These are phyloP conservation scores for Chalara sp. DNA, from an alignment of 2,329 filamentous ascomycete species.

Conservation along the genomic window DNA sequence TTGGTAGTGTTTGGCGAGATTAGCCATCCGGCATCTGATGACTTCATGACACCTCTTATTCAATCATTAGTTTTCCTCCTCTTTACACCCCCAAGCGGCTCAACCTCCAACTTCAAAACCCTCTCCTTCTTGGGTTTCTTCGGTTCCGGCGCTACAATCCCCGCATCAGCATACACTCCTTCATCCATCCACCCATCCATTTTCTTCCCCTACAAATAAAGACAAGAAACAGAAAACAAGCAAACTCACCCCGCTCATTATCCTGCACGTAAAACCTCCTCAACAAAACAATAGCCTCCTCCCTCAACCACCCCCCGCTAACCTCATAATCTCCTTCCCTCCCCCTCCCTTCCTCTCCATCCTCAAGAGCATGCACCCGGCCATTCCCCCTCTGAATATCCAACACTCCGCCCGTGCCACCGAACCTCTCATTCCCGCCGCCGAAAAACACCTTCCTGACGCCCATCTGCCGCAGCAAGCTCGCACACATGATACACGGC, in stretches of 20 bases:
- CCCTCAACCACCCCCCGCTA: conserved; percentile 75
- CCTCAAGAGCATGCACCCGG: conserved; percentile 17
- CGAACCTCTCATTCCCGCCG: conserved; percentile 93
- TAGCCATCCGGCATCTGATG: no score
- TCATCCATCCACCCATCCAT: background rate
- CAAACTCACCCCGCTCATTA: conserved; percentile 77
- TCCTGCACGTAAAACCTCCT: conserved; percentile 96
- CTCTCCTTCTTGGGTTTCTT: conserved; percentile 25
- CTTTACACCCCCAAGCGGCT: conserved; percentile 14
- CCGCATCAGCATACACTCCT: conserved; percentile 3
- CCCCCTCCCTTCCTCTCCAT: conserved; percentile 68
- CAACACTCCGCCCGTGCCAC: conserved; percentile 90
- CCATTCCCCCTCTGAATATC: conserved; percentile 55
- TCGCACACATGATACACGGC: conserved; percentile 98
- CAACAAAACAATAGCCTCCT: conserved; percentile 88
- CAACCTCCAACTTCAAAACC: conserved; percentile 26
- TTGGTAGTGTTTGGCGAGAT: no score
- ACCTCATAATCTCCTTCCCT: conserved; percentile 76
- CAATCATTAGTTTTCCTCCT: conserved; percentile 1
- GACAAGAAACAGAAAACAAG: background rate
- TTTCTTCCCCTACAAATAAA: background rate
- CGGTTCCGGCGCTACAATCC: conserved; percentile 22
- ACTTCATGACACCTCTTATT: background rate
- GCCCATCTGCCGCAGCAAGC: conserved; percentile 78
- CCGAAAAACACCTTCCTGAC: conserved; percentile 92